Base-by-base conservation (phyloP, 768 basidiomycete genomes). In the Heimioporus sp. region DNA sequence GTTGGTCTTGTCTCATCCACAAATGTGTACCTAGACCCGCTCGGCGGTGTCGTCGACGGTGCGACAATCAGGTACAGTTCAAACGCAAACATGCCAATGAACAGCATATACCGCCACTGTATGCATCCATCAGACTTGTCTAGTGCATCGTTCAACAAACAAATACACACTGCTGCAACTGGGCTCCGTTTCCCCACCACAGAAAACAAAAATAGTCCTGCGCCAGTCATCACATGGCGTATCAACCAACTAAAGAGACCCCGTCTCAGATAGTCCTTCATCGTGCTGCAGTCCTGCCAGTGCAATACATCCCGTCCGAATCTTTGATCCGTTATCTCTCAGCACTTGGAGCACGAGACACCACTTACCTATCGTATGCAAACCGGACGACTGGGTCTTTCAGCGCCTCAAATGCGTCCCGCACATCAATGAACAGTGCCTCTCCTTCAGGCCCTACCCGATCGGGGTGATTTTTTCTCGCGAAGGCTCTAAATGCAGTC, bases 91-190 rank as follows among this genome's bases (percentile, higher is more conserved):
- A 85, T 69, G 28, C 76, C 70, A n/a, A 78, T 68, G 60, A 85
- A 88, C n/a, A 90, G 71, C 47, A 86, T 69, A 66, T 87, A 90
- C 15, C 90, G 82, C 91, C 91, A 93, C 90, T 91, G 59, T 44
- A 53, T 19, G 32, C 48, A 46, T 49, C 44, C 24, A 47, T 59
- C 44, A 62, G 62, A 53, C 48, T 1, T n/a, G 36, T 49, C 49
- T 9, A 32, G 46, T 55, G 12, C 59, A 39, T 46, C n/a, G 39
- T 20, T 39, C 35, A 43, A 48, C 24, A 45, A 46, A n/a, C 49
- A 17, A 38, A 42, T 50, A 79, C 88, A 64, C 67, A 90, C 86
- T 56, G 86, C 87, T 51, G 83, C 77, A 24, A 85, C 74, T 7
- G 81, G 73, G 57, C 80, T 86, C 7, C 76, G 73, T 41, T 75